phyloP scores from a whole-genome alignment of 805 yeast species.

The Pichia scutulata region DNA sequence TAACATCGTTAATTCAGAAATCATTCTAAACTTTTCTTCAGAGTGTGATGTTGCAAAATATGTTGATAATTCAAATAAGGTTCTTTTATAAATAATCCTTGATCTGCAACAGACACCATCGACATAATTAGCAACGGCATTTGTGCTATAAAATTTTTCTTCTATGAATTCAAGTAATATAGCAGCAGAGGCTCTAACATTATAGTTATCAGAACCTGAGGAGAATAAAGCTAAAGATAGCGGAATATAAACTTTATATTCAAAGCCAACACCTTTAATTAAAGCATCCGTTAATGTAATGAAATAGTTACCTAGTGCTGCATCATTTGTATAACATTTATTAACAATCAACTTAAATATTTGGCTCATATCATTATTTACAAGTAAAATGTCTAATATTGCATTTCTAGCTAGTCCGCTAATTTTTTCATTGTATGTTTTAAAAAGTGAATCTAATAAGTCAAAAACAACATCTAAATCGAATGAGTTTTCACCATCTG shows the following conservation, averaged over 20 bases:
- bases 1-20: slow-evolving; percentile 66
- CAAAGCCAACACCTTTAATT: slow-evolving; percentile 39
- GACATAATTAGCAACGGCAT: slow-evolving; percentile 48
- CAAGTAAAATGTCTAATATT: slow-evolving; percentile 52
- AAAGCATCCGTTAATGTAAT: slow-evolving; percentile 61
- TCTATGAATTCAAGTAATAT: slow-evolving; percentile 64
- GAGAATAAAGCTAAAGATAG: slow-evolving; percentile 73
- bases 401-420: slow-evolving; percentile 65
- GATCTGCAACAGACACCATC: slow-evolving; percentile 71
- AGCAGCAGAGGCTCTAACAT: slow-evolving; percentile 66
- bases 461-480: slow-evolving; percentile 58
- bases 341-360: slow-evolving; percentile 51
- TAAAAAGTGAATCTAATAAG: slow-evolving; percentile 76
- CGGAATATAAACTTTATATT: slow-evolving; percentile 53
- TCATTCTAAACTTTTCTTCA: slow-evolving; percentile 51
- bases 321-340: slow-evolving; percentile 59
- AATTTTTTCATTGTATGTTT: slow-evolving; percentile 48
- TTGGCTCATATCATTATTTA: slow-evolving; percentile 49
- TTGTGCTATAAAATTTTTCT: slow-evolving; percentile 43
- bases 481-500: slow-evolving; percentile 47
- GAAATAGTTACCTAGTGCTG: slow-evolving; percentile 62
- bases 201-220: slow-evolving; percentile 62
- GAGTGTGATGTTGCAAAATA: slow-evolving; percentile 57
- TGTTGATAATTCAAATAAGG: slow-evolving; percentile 70
- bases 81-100: slow-evolving; percentile 79